A percentile compares a stretch with the other conserved stretches of the same genome.
Conservation (phyloP, 1,284 basidiomycete species). For the Apiotrichum porosum region DNA sequence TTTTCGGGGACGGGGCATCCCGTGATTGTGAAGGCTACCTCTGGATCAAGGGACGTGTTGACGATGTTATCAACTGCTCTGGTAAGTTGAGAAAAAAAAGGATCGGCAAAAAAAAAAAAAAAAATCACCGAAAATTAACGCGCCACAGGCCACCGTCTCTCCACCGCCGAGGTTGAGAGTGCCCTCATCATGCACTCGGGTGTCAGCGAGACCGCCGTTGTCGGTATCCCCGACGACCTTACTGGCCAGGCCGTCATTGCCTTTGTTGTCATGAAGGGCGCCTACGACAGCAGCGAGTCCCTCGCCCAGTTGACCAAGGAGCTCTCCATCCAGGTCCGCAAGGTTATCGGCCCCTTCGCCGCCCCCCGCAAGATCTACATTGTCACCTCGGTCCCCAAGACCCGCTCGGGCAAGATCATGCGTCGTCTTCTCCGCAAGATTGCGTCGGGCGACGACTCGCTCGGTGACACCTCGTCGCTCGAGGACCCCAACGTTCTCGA, state of each 20-base stretch:
- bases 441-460: constrained; percentile 86
- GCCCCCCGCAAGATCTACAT: constrained; percentile 88
- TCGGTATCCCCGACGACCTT: constrained; percentile 81
- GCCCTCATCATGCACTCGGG: constrained; percentile 90
- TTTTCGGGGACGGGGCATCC: constrained; percentile 93
- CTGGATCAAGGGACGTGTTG: constrained; percentile 97
- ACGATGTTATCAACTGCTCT: constrained; percentile 65
- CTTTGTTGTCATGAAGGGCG: constrained; percentile 63
- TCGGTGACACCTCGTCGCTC: constrained; percentile 86
- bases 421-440: constrained; percentile 93
- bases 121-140: no score
- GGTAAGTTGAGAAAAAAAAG: no score
- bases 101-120: no score
- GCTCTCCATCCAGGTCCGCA: constrained; percentile 88
- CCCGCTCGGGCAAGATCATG: constrained; percentile 91
- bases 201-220: constrained; percentile 93
- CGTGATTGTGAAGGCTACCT: constrained; percentile 94
- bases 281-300: constrained; percentile 68
- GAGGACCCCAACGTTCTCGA: constrained; percentile 82
- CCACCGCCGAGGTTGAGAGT: constrained; percentile 96
- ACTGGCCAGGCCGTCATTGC: constrained; percentile 72
- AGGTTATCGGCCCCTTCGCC: constrained; percentile 89
- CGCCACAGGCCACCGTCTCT: constrained; percentile 82
- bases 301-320: constrained; percentile 77
- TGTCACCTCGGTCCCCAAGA: constrained; percentile 88